Evolutionary conservation across 129 eudicot species (phyloP).

Genomic region (Kitagawia praeruptora): DNA sequence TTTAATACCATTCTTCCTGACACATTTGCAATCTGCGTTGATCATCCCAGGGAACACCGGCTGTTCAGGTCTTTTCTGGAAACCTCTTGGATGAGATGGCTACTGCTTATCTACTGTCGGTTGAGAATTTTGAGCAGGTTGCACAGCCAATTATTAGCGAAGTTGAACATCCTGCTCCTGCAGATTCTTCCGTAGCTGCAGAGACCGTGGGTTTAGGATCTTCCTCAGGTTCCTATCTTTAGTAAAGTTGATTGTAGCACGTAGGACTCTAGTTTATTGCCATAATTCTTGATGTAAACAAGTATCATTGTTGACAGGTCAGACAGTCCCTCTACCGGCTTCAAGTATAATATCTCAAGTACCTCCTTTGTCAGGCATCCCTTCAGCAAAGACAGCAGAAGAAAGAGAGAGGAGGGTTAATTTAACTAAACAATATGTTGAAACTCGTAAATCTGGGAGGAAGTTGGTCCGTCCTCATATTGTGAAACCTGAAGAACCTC

Average conservation of each 20-base stretch:
- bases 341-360: constrained; percentile 8
- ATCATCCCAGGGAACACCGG: constrained; percentile 25
- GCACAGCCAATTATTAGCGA: constrained; percentile 32
- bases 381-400: constrained; percentile 24
- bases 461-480: constrained; percentile 74
- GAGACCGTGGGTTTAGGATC: constrained; percentile 18
- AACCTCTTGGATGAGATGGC: constrained; percentile 44
- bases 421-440: constrained; percentile 26
- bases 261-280: not conserved
- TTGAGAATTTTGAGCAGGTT: constrained; percentile 50
- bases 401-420: constrained; percentile 35
- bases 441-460: constrained; percentile 53
- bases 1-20: not conserved
- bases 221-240: not conserved
- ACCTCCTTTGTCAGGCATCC: not conserved
- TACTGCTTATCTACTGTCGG: constrained; percentile 38
- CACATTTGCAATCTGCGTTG: not conserved
- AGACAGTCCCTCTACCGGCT: constrained; percentile 18
- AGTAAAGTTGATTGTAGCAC: not conserved
- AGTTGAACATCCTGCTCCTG: constrained; percentile 28
- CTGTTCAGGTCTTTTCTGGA: constrained; percentile 26
- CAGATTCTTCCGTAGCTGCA: constrained; percentile 20
- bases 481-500: constrained; percentile 54
- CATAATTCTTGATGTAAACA: not conserved
- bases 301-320: constrained; percentile 10